Evolutionary conservation across 768 basidiomycete genomes (phyloP), one percentile per base, ranked within the genome.

Genomic region (Lentinula raphanica): DNA sequence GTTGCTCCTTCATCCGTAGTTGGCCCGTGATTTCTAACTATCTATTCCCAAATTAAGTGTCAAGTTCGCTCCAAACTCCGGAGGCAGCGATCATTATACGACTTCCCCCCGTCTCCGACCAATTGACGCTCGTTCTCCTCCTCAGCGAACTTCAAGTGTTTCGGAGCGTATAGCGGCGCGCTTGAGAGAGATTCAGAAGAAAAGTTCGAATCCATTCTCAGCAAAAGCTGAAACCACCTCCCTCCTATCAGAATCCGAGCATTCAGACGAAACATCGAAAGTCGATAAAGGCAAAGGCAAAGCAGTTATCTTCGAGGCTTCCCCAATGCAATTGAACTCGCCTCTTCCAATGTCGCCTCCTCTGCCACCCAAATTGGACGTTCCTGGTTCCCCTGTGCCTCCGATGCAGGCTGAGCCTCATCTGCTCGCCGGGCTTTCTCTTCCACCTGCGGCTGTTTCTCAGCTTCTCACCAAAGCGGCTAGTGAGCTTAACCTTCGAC

Each of bases 211-310:
- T 27, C 60, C 61, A 45, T 71, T 75, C 8, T 57, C 68, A 7
- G 7, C 35, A 13, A 54, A 40, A 13, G 35, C 44, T 8, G 49
- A 46, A 45, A 56, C 36, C 25, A 36, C 29, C 4, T 21, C 48
- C 5, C 23, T 38, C 21, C 42, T 11, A 63, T 70, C 23, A 64
- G 65, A 31, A 65, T 72, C 72, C 6, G 61, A 71, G 5, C 61
- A 66, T 2, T 68, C 74, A 49, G 69, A 72, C 40, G 38, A 44
- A 5, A 53, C 64, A 62, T 77, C 81, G 7, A 90, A 83, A 65
- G 69, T 88, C n/a, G 90, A 93, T 77, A 93, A 94, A 69, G 92
- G 90, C 58, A 92, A 92, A 69, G 85, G 85, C 60, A 87, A 82
- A 66, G 83, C 82, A 25, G 65, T 82, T 39, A 82, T 83, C 48